Evolutionary conservation across 192 early-diverging fungal genomes (phyloP), one percentile per base, ranked within the genome.

Genomic region (Glomus cerebriforme): DNA sequence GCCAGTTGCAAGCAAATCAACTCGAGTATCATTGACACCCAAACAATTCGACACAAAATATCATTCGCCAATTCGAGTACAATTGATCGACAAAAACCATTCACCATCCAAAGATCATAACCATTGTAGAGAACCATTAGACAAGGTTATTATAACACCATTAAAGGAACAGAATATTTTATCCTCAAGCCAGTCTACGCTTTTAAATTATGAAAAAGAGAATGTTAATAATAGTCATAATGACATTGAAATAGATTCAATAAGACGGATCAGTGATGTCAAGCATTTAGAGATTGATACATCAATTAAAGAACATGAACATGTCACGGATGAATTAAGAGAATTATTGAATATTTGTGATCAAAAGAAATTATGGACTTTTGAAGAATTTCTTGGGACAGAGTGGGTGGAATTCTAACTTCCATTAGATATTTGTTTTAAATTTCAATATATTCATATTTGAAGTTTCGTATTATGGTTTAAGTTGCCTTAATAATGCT

Each of bases 331-430:
- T 7, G 34, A 62, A 26, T 45, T 76, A 29, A 10, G 7, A 19
- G 10, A 26, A 26, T 35, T 76, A 19, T 76, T 76, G 39, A 37
- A 27, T 0, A 27, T 64, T 17, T 65, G 74, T 35, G 37, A 45
- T 13, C 74, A 76, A 76, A 31, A 34, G 4, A 3, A 26, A 19
- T 27, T 63, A 43, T 76, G 63, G 62, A 13, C 60, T 27, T 76
- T 76, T 76, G 34, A 76, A 43, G 74, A 76, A 45, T 76, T 64
- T 49, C 13, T 76, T 17, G 60, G 74, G 26, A 26, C 6, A 39
- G 60, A 76, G 74, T 76, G 27, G 32, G 74, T 64, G 26, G 27
- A n/a, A 35, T 15, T 17, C n/a, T 54, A 15, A 13, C 22, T 10
- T 59, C 26, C 22, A n/a, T 68, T 27, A 47, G 35, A 47, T 26